Conservation (phyloP, 441 rosid genomes). For the Cnidoscolus chayamansa region DNA sequence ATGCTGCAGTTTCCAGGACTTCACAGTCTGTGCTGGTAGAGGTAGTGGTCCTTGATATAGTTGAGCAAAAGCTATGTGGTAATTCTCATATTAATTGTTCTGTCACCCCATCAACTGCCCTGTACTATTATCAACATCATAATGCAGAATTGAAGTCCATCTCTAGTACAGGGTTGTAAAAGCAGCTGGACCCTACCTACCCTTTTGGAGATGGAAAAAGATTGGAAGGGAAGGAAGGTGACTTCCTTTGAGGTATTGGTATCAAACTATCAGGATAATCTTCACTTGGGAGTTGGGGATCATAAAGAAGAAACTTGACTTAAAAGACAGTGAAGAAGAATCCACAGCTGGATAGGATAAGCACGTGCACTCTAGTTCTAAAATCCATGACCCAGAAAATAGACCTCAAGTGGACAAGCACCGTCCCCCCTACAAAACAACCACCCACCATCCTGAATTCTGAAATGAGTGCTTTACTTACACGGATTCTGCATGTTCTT, state of each 20-base stretch:
- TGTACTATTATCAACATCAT: constrained; percentile 15
- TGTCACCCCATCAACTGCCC: constrained; percentile 28
- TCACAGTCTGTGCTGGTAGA: background rate
- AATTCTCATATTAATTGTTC: constrained; percentile 1
- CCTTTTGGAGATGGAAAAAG: background rate
- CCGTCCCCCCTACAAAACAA: background rate
- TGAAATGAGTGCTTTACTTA: constrained; percentile 48
- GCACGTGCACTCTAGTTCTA: constrained; percentile 33
- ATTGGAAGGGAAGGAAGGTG: constrained; percentile 4
- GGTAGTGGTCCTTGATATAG: background rate
- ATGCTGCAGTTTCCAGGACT: background rate
- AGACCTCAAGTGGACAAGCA: constrained; percentile 16
- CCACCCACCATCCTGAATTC: background rate
- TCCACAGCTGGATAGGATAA: constrained; percentile 11
- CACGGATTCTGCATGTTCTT: constrained; percentile 59
- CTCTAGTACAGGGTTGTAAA: constrained; percentile 11
- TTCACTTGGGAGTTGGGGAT: constrained; percentile 4
- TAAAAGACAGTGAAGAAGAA: constrained; percentile 20
- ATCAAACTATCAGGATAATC: constrained; percentile 14
- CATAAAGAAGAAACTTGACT: constrained; percentile 13
- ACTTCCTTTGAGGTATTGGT: constrained; percentile 28
- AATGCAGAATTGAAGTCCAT: constrained; percentile 1
- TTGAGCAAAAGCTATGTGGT: background rate
- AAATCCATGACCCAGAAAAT: constrained; percentile 7
- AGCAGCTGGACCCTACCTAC: constrained; percentile 17